phyloP scores from a whole-genome alignment of 2,329 filamentous ascomycete species.

The Ophiostoma ulmi region DNA sequence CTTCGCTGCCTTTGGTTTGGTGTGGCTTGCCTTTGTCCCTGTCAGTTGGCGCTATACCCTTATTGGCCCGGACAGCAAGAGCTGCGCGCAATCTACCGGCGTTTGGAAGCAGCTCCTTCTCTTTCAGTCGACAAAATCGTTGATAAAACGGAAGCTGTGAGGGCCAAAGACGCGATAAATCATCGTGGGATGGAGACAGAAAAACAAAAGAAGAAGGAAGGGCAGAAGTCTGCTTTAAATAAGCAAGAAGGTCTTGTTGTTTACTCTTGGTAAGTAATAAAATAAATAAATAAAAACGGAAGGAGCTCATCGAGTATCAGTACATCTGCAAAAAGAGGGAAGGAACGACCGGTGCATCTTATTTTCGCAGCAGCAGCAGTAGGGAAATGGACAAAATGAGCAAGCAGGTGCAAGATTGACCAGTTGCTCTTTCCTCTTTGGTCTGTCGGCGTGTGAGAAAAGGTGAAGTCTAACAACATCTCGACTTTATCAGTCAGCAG shows the following conservation, averaged over 20 bases:
- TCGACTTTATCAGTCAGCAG: neutral
- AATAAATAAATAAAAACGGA: neutral
- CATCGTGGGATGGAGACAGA: neutral
- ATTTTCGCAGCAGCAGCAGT: neutral
- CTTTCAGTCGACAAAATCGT: neutral
- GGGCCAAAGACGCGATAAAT: neutral
- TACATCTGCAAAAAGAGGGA: neutral
- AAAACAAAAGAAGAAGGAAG: neutral
- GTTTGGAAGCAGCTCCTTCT: neutral
- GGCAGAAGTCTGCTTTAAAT: neutral
- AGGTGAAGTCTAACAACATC: neutral
- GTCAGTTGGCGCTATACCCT: slow-evolving; percentile 1
- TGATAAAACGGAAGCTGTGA: neutral
- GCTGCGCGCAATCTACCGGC: neutral
- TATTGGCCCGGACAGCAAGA: neutral
- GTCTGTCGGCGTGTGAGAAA: neutral
- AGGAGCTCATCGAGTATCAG: neutral
- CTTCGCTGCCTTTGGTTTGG: too few relatives aligned
- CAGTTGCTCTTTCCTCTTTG: neutral
- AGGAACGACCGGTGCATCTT: neutral
- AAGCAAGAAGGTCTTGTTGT: neutral
- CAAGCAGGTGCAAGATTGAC: neutral
- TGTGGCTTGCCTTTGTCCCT: slow-evolving; percentile 11
- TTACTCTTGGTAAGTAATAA: neutral
- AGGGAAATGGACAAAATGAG: too few relatives aligned